Conservation (phyloP, 2,329 filamentous ascomycete genomes). For the Trichoderma citrinoviride region DNA sequence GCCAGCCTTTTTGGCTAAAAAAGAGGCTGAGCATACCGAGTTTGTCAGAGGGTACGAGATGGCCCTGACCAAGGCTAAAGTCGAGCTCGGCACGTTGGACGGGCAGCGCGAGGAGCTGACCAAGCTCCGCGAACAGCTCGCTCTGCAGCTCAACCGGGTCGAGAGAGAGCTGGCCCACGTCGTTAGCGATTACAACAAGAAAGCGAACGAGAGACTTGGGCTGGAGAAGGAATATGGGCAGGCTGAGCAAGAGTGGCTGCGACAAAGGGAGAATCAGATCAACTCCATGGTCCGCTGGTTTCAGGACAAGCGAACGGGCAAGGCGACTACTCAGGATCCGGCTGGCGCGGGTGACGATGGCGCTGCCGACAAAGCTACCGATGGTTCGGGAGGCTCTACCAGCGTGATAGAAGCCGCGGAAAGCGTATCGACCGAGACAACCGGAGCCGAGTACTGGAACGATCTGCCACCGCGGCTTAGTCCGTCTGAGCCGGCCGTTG, state of each 20-base stretch:
- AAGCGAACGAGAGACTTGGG: constrained; percentile 35
- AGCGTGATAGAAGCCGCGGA: constrained; percentile 6
- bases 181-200: constrained; percentile 32
- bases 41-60: constrained; percentile 30
- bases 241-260: constrained; percentile 31
- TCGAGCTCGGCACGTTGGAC: constrained; percentile 32
- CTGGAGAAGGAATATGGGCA: constrained; percentile 36
- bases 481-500: background rate
- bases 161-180: constrained; percentile 40
- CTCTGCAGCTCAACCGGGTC: constrained; percentile 34
- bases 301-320: constrained; percentile 29
- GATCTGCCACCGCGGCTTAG: background rate
- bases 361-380: constrained; percentile 23
- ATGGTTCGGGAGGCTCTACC: background rate
- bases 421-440: constrained; percentile 24
- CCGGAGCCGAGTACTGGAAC: constrained; percentile 24
- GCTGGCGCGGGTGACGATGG: constrained; percentile 14
- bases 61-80: constrained; percentile 29
- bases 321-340: constrained; percentile 2
- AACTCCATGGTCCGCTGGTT: constrained; percentile 38
- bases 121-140: constrained; percentile 32
- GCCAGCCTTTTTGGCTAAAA: constrained; percentile 30
- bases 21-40: constrained; percentile 28
- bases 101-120: constrained; percentile 31
- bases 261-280: constrained; percentile 31